Conservation (phyloP, 2,329 filamentous ascomycete genomes). For the Fusarium sp. region DNA sequence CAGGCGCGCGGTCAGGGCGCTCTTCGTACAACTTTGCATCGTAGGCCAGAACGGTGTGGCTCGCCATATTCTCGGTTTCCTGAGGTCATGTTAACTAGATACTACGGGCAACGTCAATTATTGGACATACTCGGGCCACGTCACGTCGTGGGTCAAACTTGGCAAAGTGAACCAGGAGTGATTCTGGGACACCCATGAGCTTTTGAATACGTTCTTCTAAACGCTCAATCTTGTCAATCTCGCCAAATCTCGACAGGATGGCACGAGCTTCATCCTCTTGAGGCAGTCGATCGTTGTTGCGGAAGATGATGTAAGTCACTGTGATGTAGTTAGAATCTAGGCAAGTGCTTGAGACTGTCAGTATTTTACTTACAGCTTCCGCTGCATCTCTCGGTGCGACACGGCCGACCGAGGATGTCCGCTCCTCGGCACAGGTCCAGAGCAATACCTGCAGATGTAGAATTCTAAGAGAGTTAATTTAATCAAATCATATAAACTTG, state of each 20-base stretch:
- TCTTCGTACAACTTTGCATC: slow-evolving; percentile 24
- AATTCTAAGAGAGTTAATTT: slow-evolving; percentile 55
- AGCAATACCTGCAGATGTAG: slow-evolving; percentile 63
- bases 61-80: not conserved
- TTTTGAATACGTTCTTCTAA: slow-evolving; percentile 52
- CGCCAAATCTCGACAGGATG: slow-evolving; percentile 60
- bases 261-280: slow-evolving; percentile 58
- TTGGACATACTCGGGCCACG: slow-evolving; percentile 60
- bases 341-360: not conserved
- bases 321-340: slow-evolving; percentile 39
- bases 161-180: slow-evolving; percentile 63
- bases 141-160: slow-evolving; percentile 65
- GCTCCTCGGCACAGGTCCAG: slow-evolving; percentile 61
- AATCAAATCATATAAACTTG: slow-evolving; percentile 27
- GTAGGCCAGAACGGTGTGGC: slow-evolving; percentile 24
- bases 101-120: not conserved
- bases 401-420: slow-evolving; percentile 67
- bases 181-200: slow-evolving; percentile 52
- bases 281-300: slow-evolving; percentile 51
- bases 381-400: slow-evolving; percentile 70
- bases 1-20: slow-evolving; percentile 10
- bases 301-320: slow-evolving; percentile 65
- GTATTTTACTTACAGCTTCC: slow-evolving; percentile 64
- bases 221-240: slow-evolving; percentile 56
- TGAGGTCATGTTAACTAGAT: not conserved